phyloP scores from a whole-genome alignment of 805 yeast species.

The Sugiyamaella chiloensis region DNA sequence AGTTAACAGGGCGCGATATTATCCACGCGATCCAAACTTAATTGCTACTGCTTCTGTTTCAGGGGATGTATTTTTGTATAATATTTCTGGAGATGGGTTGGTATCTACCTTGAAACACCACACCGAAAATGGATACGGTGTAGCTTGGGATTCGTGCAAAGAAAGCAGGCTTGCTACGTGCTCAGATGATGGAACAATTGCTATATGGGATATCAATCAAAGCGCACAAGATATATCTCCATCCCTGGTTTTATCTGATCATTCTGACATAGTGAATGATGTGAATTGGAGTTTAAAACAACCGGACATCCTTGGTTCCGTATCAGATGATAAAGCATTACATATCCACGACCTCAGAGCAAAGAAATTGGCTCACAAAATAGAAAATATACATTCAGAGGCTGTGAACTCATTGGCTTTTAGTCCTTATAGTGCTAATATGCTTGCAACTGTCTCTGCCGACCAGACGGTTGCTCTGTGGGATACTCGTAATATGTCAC shows the following conservation, averaged over 20 bases:
- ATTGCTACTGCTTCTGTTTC: slow-evolving; percentile 53
- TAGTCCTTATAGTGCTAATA: slow-evolving; percentile 49
- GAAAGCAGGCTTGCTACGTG: slow-evolving; percentile 54
- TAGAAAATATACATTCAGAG: slow-evolving; percentile 47
- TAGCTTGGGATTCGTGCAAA: slow-evolving; percentile 58
- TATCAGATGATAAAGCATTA: slow-evolving; percentile 61
- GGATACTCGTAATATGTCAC: slow-evolving; percentile 63
- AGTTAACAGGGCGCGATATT: slow-evolving; percentile 57
- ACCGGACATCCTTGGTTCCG: slow-evolving; percentile 59
- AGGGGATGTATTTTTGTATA: slow-evolving; percentile 35
- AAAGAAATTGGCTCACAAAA: slow-evolving; percentile 9
- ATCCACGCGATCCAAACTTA: slow-evolving; percentile 44
- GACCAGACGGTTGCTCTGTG: slow-evolving; percentile 71
- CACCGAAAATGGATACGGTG: slow-evolving; percentile 61
- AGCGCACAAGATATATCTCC: background rate
- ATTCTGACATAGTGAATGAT: slow-evolving; percentile 49
- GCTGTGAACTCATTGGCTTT: slow-evolving; percentile 69
- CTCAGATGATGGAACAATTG: slow-evolving; percentile 63
- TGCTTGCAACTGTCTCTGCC: slow-evolving; percentile 74
- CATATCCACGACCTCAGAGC: slow-evolving; percentile 59
- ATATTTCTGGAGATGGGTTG: slow-evolving; percentile 16
- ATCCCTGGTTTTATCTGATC: slow-evolving; percentile 9
- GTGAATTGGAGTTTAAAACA: slow-evolving; percentile 52
- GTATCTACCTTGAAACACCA: slow-evolving; percentile 39
- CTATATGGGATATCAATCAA: slow-evolving; percentile 58